A percentile compares a stretch with the other conserved stretches of the same genome.
These are phyloP conservation scores for Aspergillus sp. DNA, from an alignment of 2,329 filamentous ascomycete genomes.

Conservation along the genomic window DNA sequence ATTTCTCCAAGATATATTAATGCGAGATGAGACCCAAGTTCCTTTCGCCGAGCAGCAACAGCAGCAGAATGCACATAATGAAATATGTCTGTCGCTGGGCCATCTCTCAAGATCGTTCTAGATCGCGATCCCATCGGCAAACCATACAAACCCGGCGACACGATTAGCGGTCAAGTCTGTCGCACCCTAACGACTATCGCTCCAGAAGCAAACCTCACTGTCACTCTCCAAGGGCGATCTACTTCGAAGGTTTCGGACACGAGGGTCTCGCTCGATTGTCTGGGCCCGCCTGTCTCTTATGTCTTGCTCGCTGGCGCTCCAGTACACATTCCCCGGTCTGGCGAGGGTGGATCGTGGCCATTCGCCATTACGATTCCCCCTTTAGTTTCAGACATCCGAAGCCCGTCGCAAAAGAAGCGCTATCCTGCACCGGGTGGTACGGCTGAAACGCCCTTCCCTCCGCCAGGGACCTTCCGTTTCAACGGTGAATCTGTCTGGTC, in stretches of 20 bases:
- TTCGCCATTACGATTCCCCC: slow-evolving; percentile 2
- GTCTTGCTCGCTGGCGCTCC: neutral
- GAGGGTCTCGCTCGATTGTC: neutral
- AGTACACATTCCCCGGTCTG: slow-evolving; percentile 3
- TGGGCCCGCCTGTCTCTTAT: neutral
- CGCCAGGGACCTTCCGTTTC: neutral
- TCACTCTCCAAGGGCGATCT: neutral
- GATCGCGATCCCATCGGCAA: neutral
- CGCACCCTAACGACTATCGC: neutral
- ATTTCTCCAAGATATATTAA: neutral
- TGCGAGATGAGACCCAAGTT: neutral
- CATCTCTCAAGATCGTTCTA: neutral
- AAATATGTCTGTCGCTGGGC: neutral
- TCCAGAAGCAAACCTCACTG: neutral
- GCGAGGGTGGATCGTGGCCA: neutral
- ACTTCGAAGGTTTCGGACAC: neutral
- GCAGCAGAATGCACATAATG: neutral
- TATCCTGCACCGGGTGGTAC: neutral
- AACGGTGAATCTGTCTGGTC: neutral
- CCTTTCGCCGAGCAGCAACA: too few species aligned
- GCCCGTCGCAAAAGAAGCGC: neutral
- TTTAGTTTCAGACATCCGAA: neutral
- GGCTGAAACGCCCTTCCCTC: neutral
- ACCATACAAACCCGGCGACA: slow-evolving; percentile 2
- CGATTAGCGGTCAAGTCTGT: neutral